Base-by-base conservation (phyloP, 2,329 filamentous ascomycete species). In the Aspergillus bombycis region DNA sequence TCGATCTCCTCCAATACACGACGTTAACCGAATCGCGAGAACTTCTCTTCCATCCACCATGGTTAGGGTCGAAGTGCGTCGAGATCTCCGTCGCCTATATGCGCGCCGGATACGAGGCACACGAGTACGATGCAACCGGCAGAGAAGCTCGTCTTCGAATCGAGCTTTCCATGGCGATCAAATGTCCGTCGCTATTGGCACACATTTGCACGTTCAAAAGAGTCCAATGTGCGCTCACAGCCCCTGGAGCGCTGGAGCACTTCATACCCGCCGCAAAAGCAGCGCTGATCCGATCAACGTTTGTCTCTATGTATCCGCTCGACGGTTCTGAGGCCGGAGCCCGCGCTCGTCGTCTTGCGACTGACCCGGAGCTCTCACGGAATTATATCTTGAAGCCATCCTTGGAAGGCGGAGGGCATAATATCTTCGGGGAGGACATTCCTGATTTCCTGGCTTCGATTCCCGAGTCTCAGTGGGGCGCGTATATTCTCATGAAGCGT, bases 1-100 rank as follows among this genome's bases (percentile, higher is more conserved):
- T 63, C 7, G 70, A 78, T 16, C 59, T 80, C 5, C 62, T 78
- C 2, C 38, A 64, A 1, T 68, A 70, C 7, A 79, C 77, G 1
- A 62, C 58, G 9, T 64, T 80, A n/a, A 71, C 70, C 0, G 65
- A 71, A 2, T 66, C 73, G 6, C 62, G 71, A 7, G 75, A 76
- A 45, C 69, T 82, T 0, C 71, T 81, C 10, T 82, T 78, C 61
- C 70, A 70, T n/a, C 75, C 75, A 4, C 67, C 71, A 2, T 63
- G 64, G 64, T 54, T 66, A 11, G 54, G 43, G 26, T 58, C 63
- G 1, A 41, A 57, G 3, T 62, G 71, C 1, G 32, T 79, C 16
- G 80, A 83, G 67, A 74, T 82, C 32, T 79, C 77, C 11, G 77
- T 81, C 1, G 70, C 80, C 6, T 82, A 82, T 64, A 73, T 79